phyloP scores from a whole-genome alignment of 2,329 filamentous ascomycete genomes.

The Penicillium verrucosum region DNA sequence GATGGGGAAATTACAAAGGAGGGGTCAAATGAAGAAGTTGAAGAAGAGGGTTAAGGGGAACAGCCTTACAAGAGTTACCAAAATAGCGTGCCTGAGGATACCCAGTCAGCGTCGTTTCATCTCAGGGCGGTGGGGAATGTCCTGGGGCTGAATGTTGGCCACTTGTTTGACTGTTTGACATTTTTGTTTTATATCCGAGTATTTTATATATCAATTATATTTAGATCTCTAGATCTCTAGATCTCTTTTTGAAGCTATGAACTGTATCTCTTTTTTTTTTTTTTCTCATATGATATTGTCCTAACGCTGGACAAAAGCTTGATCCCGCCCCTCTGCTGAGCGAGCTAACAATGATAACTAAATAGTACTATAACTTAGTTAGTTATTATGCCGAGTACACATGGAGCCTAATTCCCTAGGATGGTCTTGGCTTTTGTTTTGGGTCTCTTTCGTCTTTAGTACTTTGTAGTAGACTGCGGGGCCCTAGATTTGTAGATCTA shows the following conservation, averaged over 20 bases:
- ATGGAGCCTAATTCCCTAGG: background rate
- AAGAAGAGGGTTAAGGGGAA: slow-evolving; percentile 24
- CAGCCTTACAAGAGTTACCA: slow-evolving; percentile 22
- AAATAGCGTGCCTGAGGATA: slow-evolving; percentile 20
- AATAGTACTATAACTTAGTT: no score
- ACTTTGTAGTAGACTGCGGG: background rate
- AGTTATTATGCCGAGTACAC: background rate
- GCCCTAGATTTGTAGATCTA: background rate
- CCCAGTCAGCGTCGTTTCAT: slow-evolving; percentile 14
- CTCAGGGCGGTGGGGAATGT: slow-evolving; percentile 14
- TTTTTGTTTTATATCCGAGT: background rate
- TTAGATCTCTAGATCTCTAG: background rate
- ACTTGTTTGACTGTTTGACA: background rate
- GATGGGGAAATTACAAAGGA: slow-evolving; percentile 14
- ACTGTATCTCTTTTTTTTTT: background rate
- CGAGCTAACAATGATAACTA: background rate
- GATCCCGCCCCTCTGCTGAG: background rate
- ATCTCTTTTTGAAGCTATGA: background rate
- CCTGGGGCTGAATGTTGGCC: slow-evolving; percentile 7
- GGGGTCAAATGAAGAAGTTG: slow-evolving; percentile 7
- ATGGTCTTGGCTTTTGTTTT: background rate
- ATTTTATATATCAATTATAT: background rate
- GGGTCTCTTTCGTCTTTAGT: background rate
- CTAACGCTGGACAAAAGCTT: background rate
- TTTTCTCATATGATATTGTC: background rate